Conservation (phyloP, 1,139 yeast genomes). For the Suzukiozyma palmioleophila region DNA sequence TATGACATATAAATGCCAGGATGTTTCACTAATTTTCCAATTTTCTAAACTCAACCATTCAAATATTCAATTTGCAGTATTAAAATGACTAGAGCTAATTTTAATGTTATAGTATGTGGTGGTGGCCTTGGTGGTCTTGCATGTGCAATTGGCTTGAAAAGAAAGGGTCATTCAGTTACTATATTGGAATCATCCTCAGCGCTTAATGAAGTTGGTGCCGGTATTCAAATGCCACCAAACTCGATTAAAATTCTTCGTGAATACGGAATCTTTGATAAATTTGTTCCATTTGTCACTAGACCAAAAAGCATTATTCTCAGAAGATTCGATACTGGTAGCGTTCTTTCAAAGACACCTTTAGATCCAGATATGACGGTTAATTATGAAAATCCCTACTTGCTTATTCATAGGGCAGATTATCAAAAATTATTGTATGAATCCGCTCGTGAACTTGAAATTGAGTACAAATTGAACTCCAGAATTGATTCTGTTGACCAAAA, state of each 20-base stretch:
- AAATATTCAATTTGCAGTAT: no score
- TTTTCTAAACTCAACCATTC: no score
- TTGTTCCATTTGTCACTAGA: constrained; percentile 16
- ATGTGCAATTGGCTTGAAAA: constrained; percentile 26
- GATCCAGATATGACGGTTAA: constrained; percentile 15
- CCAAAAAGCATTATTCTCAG: constrained; percentile 20
- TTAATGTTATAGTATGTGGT: constrained; percentile 24
- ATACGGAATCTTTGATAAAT: constrained; percentile 20
- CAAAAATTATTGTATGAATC: constrained; percentile 19
- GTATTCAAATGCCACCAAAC: constrained; percentile 31
- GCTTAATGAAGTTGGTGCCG: constrained; percentile 36
- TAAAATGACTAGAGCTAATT: constrained; percentile 5
- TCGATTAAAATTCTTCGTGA: constrained; percentile 18
- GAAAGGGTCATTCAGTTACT: constrained; percentile 29
- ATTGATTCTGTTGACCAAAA: constrained; percentile 19
- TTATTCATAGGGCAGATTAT: constrained; percentile 25
- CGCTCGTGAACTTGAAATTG: constrained; percentile 20
- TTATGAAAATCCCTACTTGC: constrained; percentile 19
- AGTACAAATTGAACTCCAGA: constrained; percentile 14
- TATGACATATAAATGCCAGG: no score
- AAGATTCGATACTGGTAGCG: constrained; percentile 20
- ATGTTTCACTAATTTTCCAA: no score
- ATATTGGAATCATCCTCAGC: constrained; percentile 25
- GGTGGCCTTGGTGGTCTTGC: constrained; percentile 39
- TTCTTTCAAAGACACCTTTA: constrained; percentile 18